Conservation (phyloP, 1,284 basidiomycete species). For the Rhodofomes roseus region DNA sequence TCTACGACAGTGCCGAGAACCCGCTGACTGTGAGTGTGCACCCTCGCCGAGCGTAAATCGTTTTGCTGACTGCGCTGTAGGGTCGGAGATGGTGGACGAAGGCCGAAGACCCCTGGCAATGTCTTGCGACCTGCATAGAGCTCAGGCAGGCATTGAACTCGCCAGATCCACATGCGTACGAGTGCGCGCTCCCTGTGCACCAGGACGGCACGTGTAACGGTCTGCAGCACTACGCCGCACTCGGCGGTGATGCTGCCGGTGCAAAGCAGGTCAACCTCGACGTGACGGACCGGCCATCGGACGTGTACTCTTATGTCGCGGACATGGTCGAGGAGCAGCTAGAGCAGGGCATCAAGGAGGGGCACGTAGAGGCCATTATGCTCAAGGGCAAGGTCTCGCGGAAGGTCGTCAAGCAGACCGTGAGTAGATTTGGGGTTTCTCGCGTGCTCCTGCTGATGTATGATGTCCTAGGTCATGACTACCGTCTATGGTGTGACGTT, state of each 20-base stretch:
- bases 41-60: background rate
- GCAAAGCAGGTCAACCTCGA: constrained; percentile 93
- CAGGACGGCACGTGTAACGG: constrained; percentile 99
- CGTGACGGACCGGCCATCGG: constrained; percentile 84
- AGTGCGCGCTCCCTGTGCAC: constrained; percentile 86
- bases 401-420: constrained; percentile 98
- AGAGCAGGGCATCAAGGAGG: constrained; percentile 45
- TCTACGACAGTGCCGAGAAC: constrained; percentile 83
- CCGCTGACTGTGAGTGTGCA: constrained; percentile 64
- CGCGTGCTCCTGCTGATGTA: background rate
- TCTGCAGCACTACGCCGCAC: constrained; percentile 96
- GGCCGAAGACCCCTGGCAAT: constrained; percentile 98
- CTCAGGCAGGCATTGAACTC: constrained; percentile 76
- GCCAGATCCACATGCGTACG: constrained; percentile 67
- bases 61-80: constrained; percentile 24
- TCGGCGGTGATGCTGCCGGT: constrained; percentile 90
- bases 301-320: constrained; percentile 97
- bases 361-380: constrained; percentile 55
- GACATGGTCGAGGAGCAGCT: constrained; percentile 68
- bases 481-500: constrained; percentile 99
- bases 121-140: constrained; percentile 90
- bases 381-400: constrained; percentile 82
- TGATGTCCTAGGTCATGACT: constrained; percentile 80
- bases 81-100: constrained; percentile 85
- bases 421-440: constrained; percentile 28